Conservation (phyloP, 306 rosid species). For the Arachis stenosperma region DNA sequence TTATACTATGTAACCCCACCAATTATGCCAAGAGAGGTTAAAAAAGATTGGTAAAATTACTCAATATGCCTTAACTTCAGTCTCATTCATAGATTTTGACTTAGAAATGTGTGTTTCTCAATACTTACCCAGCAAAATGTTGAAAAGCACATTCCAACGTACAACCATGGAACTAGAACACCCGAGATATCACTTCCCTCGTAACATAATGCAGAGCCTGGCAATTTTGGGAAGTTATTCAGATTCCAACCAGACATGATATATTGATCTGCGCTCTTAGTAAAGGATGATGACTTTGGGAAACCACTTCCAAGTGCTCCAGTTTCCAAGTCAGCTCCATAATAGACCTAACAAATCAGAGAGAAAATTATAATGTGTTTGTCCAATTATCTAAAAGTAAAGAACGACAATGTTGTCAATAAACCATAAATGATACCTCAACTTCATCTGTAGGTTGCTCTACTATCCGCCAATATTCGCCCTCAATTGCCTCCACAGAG, state of each 20-base stretch:
- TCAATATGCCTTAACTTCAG: constrained; percentile 5
- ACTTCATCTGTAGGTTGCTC: constrained; percentile 84
- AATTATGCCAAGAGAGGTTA: background rate
- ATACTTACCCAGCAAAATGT: constrained; percentile 96
- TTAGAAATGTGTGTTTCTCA: constrained; percentile 13
- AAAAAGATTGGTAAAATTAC: constrained; percentile 20
- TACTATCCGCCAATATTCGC: constrained; percentile 95
- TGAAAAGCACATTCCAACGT: constrained; percentile 96
- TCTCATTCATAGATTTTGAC: constrained; percentile 27
- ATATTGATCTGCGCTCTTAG: constrained; percentile 53
- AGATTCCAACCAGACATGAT: constrained; percentile 88
- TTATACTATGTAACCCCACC: background rate
- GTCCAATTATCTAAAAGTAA: constrained; percentile 24
- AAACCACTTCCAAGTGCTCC: constrained; percentile 86
- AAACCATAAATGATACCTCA: constrained; percentile 63
- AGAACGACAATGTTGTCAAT: constrained; percentile 21
- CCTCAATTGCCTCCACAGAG: constrained; percentile 80
- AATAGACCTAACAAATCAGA: constrained; percentile 63
- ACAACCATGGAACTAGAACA: constrained; percentile 94
- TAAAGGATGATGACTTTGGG: constrained; percentile 60
- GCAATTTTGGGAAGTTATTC: constrained; percentile 79
- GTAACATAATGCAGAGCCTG: constrained; percentile 81
- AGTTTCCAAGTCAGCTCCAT: constrained; percentile 94
- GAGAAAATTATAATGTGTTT: constrained; percentile 28
- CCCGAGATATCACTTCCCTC: constrained; percentile 94